A percentile compares a stretch with the other conserved stretches of the same genome.
Evolutionary conservation across 1,284 basidiomycete species (phyloP).

Genomic region (Lentinula novae-zelandiae): DNA sequence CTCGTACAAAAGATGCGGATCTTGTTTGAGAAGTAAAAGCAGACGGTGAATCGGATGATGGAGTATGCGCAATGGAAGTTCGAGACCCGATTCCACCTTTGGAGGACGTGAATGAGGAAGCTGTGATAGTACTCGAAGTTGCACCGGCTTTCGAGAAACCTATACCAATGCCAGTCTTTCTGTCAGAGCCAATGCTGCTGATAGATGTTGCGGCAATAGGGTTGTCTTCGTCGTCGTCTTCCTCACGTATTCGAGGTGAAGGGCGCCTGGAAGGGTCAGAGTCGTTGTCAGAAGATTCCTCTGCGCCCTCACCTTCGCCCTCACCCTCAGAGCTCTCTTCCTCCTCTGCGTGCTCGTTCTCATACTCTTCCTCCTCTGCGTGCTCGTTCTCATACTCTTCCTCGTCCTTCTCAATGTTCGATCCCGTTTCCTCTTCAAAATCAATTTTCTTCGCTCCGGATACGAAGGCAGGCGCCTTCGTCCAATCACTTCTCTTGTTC

Average conservation of each 20-base stretch:
- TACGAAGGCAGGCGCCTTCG: conserved; percentile 80
- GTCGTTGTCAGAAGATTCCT: conserved; percentile 35
- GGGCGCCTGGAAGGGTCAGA: conserved; percentile 44
- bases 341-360: conserved; percentile 30
- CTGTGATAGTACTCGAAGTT: not conserved
- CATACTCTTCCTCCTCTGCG: conserved; percentile 28
- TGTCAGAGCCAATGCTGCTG: conserved; percentile 47
- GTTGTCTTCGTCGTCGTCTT: conserved; percentile 35
- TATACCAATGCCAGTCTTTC: conserved; percentile 18
- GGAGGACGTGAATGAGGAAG: conserved; percentile 25
- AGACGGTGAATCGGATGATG: conserved; percentile 20
- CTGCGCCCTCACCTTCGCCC: conserved; percentile 31
- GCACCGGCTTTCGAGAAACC: conserved; percentile 30
- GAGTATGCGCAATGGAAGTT: conserved; percentile 18
- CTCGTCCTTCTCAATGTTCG: conserved; percentile 21
- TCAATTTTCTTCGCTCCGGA: conserved; percentile 53
- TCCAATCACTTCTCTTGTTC: conserved; percentile 53
- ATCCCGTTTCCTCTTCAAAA: conserved; percentile 33
- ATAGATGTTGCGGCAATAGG: conserved; percentile 31
- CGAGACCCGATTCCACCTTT: conserved; percentile 46
- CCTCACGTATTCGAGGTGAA: conserved; percentile 48
- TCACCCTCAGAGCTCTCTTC: conserved; percentile 31
- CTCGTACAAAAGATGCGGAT: conserved; percentile 57
- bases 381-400: conserved; percentile 32
- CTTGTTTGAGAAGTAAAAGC: conserved; percentile 17